Conservation (phyloP, 805 yeast genomes). For the Crinitomyces ghanaensis region DNA sequence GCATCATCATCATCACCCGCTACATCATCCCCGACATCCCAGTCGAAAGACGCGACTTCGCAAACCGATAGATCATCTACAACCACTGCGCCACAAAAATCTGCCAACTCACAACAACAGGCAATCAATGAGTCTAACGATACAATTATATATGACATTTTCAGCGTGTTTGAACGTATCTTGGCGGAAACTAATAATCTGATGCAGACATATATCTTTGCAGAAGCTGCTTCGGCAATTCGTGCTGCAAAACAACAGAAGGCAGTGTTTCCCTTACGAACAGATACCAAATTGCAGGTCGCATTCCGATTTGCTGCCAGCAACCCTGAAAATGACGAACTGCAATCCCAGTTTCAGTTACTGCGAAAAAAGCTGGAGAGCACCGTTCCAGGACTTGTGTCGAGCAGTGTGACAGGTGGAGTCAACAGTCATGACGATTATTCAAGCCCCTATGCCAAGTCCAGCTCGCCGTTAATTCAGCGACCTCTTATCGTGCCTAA, state of each 20-base stretch:
- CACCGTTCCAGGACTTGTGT: constrained; percentile 58
- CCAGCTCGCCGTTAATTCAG: constrained; percentile 39
- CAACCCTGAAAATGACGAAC: constrained; percentile 18
- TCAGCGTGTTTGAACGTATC: constrained; percentile 6
- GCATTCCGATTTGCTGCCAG: constrained; percentile 22
- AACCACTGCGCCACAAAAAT: constrained; percentile 35
- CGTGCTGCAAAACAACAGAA: not conserved
- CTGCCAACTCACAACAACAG: constrained; percentile 34
- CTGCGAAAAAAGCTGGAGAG: constrained; percentile 40
- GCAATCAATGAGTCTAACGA: constrained; percentile 29
- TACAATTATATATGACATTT: constrained; percentile 31
- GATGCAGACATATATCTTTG: not conserved
- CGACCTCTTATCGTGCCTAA: constrained; percentile 58
- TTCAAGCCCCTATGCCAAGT: constrained; percentile 39
- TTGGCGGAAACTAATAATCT: not conserved
- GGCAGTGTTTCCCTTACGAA: too few relatives aligned
- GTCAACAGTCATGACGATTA: not conserved
- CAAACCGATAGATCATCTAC: too few relatives aligned
- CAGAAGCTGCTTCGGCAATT: not conserved
- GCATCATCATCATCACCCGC: too few relatives aligned
- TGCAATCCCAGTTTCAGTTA: constrained; percentile 25
- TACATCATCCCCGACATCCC: constrained; percentile 9
- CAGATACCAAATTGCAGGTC: constrained; percentile 8
- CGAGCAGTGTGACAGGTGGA: constrained; percentile 21
- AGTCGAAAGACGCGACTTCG: constrained; percentile 11